Evolutionary conservation across 306 rosid genomes (phyloP), one percentile per base, ranked within the genome.

Genomic region (Cicer arietinum): DNA sequence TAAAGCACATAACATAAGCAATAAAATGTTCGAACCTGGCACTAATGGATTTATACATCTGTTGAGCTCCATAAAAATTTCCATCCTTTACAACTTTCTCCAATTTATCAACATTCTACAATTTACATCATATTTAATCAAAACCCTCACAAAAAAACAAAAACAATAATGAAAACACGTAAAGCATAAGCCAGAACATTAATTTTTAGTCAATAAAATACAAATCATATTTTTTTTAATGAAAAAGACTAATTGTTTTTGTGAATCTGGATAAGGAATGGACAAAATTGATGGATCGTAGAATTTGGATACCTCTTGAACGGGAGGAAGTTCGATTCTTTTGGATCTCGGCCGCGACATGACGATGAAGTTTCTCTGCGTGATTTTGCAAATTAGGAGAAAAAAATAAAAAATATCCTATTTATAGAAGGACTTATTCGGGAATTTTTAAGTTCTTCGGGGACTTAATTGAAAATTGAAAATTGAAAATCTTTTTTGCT

Each of bases 1-100:
- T 6, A 44, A 43, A 78, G 8, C 40, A 54, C 1, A 3, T 13
- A 18, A 52, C 2, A 8, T 13, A 20, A 59, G 20, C 13, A 59
- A 52, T 51, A 75, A 59, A 60, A 6, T 16, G 51, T 35, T 9
- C 8, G 40, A 81, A 95, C 99, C 98, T 92, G 77, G 96, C 91
- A 86, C 93, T 89, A 44, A 85, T 71, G 12, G 99, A 90, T 78
- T 95, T 95, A 89, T 92, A 95, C 97, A 92, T 88, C 76, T 95
- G 99, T 77, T 92, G 98, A 78, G 99, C 99, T 75, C 98, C 99
- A 84, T 95, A 95, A 80, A 10, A 84, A 76, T 95, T 87, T 4
- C 92, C 99, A 16, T 74, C 92, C 11, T 75, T 89, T 13, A 88
- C 86, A 80, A 89, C 88, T 85, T 89, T 89, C 86, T 81, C 83